A percentile compares a stretch with the other conserved stretches of the same genome.
phyloP scores from a whole-genome alignment of 2,329 filamentous ascomycete species.

The Talaromyces funiculosus region DNA sequence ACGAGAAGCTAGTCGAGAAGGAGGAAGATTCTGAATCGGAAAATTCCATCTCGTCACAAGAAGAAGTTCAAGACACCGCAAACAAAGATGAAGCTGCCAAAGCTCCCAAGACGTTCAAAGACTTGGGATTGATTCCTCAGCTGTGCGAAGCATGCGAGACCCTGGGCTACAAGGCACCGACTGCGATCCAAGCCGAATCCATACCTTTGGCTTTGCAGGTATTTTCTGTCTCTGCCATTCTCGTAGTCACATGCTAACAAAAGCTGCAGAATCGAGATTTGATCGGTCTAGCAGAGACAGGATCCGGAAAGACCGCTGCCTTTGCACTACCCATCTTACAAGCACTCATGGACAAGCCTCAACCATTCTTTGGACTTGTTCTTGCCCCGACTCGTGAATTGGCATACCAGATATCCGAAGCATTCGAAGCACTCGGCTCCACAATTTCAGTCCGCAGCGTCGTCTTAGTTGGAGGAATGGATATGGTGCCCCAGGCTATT shows the following conservation, averaged over 20 bases:
- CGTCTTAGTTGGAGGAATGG: conserved; percentile 86
- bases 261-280: conserved; percentile 59
- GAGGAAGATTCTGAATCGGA: conserved; percentile 17
- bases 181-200: conserved; percentile 78
- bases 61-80: conserved; percentile 2
- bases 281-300: conserved; percentile 91
- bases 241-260: background rate
- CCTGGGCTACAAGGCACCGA: conserved; percentile 78
- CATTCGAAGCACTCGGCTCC: conserved; percentile 81
- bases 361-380: conserved; percentile 79
- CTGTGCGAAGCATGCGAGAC: conserved; percentile 82
- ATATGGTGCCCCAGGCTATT: conserved; percentile 89
- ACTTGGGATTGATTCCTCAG: conserved; percentile 70
- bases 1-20: conserved; percentile 14
- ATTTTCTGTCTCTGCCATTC: background rate
- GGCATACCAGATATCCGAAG: conserved; percentile 81
- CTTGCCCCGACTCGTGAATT: conserved; percentile 90
- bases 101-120: conserved; percentile 45
- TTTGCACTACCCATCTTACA: conserved; percentile 92
- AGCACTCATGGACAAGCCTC: conserved; percentile 79
- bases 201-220: conserved; percentile 73
- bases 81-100: conserved; percentile 10
- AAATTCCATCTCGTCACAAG: conserved; percentile 14
- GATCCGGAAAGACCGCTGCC: conserved; percentile 90
- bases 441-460: conserved; percentile 82